phyloP scores from a whole-genome alignment of 106 monocot species.

The Dioscorea dumetorum region DNA sequence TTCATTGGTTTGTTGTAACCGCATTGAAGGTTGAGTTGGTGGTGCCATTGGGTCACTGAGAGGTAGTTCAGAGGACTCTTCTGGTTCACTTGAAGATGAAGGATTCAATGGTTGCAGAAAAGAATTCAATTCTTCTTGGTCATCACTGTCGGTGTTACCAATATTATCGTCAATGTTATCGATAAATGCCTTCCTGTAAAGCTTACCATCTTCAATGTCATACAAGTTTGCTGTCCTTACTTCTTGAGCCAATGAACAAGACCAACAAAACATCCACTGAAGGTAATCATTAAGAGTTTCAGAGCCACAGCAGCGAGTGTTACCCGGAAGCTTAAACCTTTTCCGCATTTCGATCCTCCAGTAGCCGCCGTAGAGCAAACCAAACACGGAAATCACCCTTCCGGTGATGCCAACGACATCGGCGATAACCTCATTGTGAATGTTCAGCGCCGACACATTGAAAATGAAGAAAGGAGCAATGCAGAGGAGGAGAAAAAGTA shows the following conservation, averaged over 20 bases:
- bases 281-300: constrained; percentile 13
- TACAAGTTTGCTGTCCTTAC: constrained; percentile 34
- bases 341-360: constrained; percentile 48
- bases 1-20: too few species aligned
- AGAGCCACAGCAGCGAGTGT: constrained; percentile 8
- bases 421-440: constrained; percentile 15
- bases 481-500: constrained; percentile 42
- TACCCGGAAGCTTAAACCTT: constrained; percentile 27
- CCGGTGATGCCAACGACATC: constrained; percentile 18
- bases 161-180: too few species aligned
- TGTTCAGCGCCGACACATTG: constrained; percentile 24
- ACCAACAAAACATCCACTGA: constrained; percentile 36
- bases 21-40: too few species aligned
- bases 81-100: too few species aligned
- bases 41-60: too few species aligned
- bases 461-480: constrained; percentile 39
- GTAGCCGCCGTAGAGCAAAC: constrained; percentile 45
- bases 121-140: too few species aligned
- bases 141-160: too few species aligned
- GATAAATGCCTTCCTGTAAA: constrained; percentile 3
- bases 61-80: too few species aligned
- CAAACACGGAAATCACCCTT: constrained; percentile 24
- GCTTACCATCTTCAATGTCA: constrained; percentile 23
- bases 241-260: constrained; percentile 37
- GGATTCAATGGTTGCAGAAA: too few species aligned